phyloP scores from a whole-genome alignment of 1,139 yeast species.

The Kodamaea suecica region DNA sequence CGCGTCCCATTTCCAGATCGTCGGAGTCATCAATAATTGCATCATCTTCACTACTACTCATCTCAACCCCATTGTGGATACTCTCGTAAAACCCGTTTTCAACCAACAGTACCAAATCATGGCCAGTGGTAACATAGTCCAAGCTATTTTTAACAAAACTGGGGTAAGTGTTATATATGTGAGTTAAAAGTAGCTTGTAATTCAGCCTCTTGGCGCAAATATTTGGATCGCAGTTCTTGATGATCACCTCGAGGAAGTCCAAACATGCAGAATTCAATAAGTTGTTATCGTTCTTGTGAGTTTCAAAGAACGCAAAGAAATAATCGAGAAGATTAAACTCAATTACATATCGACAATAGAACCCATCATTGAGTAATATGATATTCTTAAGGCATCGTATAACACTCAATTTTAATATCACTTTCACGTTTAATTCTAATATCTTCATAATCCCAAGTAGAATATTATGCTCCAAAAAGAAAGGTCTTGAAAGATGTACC shows the following conservation, averaged over 20 bases:
- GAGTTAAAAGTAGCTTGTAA: slow-evolving; percentile 45
- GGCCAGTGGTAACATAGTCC: slow-evolving; percentile 31
- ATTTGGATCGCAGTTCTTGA: slow-evolving; percentile 28
- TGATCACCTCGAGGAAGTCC: slow-evolving; percentile 60
- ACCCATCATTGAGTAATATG: slow-evolving; percentile 57
- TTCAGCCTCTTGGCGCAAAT: slow-evolving; percentile 29
- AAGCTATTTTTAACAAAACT: slow-evolving; percentile 31
- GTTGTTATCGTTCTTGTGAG: slow-evolving; percentile 54
- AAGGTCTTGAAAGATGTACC: slow-evolving; percentile 51
- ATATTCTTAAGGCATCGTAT: slow-evolving; percentile 62
- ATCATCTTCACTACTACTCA: slow-evolving; percentile 6
- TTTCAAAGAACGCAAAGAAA: slow-evolving; percentile 49
- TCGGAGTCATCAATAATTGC: slow-evolving; percentile 8
- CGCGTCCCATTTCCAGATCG: slow-evolving; percentile 7
- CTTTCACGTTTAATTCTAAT: slow-evolving; percentile 36
- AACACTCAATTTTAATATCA: slow-evolving; percentile 62
- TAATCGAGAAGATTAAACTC: slow-evolving; percentile 51
- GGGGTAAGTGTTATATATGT: slow-evolving; percentile 46
- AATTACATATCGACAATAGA: slow-evolving; percentile 55
- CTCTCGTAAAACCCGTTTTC: slow-evolving; percentile 24
- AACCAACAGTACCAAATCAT: slow-evolving; percentile 29
- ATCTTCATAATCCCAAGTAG: slow-evolving; percentile 50
- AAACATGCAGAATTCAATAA: slow-evolving; percentile 74
- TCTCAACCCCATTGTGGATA: slow-evolving; percentile 1
- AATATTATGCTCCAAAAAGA: slow-evolving; percentile 56